A percentile compares a stretch with the other conserved stretches of the same genome.
phyloP scores from a whole-genome alignment of 768 basidiomycete genomes.

The Mycena galopus region DNA sequence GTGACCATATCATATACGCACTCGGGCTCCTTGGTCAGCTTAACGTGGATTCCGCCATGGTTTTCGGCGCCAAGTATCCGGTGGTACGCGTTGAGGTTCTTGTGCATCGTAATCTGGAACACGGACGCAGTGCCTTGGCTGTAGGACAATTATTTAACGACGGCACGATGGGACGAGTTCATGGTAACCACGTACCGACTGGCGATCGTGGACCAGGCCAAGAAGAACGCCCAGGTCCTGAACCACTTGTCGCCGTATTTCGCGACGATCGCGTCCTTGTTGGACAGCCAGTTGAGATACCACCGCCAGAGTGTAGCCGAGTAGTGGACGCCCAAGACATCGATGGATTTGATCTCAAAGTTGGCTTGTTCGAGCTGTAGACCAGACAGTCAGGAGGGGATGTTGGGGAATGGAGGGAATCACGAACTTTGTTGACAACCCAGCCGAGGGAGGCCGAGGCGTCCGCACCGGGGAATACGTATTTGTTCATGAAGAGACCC shows the following conservation, averaged over 20 bases:
- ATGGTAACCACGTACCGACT: constrained; percentile 64
- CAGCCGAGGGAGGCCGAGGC: constrained; percentile 96
- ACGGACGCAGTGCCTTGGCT: constrained; percentile 92
- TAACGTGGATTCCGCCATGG: constrained; percentile 85
- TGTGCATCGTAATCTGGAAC: constrained; percentile 98
- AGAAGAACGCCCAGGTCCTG: constrained; percentile 97
- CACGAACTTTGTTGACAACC: constrained; percentile 76
- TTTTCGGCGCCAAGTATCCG: constrained; percentile 87
- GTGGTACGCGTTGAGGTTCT: constrained; percentile 97
- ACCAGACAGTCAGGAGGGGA: neutral
- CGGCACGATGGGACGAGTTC: constrained; percentile 14
- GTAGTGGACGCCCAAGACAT: constrained; percentile 98
- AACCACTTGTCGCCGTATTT: constrained; percentile 96
- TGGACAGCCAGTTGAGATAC: constrained; percentile 98
- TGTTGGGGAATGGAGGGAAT: neutral
- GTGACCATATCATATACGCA: constrained; percentile 46
- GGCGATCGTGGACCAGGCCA: constrained; percentile 90
- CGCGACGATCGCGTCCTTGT: constrained; percentile 89
- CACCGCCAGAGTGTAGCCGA: constrained; percentile 90
- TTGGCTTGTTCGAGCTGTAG: constrained; percentile 87
- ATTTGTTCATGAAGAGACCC: constrained; percentile 98
- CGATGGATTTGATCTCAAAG: constrained; percentile 96
- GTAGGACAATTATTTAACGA: neutral
- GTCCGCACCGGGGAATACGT: constrained; percentile 98
- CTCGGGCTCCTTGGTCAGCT: constrained; percentile 64